Evolutionary conservation across 208 protist genomes (phyloP).

Genomic region (Leishmania lainsoni): DNA sequence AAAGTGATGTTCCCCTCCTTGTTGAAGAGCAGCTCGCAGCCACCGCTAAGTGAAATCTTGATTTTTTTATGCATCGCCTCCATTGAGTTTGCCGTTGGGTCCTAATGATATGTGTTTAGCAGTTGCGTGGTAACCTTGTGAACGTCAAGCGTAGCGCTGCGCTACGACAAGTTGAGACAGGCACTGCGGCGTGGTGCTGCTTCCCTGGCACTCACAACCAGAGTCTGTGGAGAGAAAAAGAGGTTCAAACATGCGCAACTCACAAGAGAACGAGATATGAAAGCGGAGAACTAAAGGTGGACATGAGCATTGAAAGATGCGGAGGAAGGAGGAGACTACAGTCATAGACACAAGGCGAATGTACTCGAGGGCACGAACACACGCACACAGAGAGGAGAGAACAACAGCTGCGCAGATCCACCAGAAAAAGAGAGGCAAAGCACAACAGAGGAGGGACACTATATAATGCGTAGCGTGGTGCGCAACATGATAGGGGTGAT

Average conservation of each 20-base stretch:
- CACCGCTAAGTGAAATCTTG: constrained; percentile 62
- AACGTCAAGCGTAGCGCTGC: neutral
- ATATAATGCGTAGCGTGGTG: neutral
- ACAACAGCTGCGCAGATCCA: neutral
- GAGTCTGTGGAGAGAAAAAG: neutral
- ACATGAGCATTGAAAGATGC: neutral
- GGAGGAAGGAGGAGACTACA: neutral
- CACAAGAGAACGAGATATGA: no score
- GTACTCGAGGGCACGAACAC: neutral
- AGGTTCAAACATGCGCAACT: no score
- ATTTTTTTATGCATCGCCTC: constrained; percentile 27
- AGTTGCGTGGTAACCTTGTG: neutral
- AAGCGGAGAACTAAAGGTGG: no score
- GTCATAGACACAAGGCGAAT: neutral
- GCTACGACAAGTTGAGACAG: neutral
- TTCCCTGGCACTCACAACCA: neutral
- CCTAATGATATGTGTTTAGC: neutral
- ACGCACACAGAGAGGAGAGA: neutral
- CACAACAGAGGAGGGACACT: neutral
- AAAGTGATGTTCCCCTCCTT: constrained; percentile 46
- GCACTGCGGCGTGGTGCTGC: neutral
- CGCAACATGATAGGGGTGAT: neutral
- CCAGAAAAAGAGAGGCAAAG: neutral
- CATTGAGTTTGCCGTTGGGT: neutral
- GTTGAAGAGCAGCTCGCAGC: constrained; percentile 85